Conservation (phyloP, 441 rosid genomes). For the Populus hybrid region DNA sequence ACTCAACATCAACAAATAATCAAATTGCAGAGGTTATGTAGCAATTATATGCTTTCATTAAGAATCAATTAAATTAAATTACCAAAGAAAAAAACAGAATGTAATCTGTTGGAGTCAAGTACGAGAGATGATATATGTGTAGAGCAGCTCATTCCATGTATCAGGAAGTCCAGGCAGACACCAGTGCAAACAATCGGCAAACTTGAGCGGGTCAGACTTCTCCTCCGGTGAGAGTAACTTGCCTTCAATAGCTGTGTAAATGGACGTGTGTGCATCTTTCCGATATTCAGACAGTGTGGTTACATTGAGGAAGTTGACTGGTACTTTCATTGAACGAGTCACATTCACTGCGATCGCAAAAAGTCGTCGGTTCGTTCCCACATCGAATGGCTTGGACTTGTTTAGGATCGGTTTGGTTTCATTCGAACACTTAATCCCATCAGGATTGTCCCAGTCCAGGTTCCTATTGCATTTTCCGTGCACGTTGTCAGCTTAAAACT, state of each 20-base stretch:
- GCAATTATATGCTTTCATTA: neutral
- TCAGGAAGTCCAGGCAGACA: constrained; percentile 83
- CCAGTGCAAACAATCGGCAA: constrained; percentile 82
- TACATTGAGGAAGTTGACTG: constrained; percentile 55
- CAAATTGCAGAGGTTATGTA: neutral
- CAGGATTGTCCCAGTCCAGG: constrained; percentile 17
- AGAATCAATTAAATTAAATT: neutral
- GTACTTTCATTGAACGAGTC: constrained; percentile 43
- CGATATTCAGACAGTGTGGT: constrained; percentile 64
- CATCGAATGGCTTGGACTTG: constrained; percentile 46
- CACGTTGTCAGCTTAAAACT: neutral
- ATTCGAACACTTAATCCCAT: constrained; percentile 73
- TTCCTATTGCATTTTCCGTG: constrained; percentile 44
- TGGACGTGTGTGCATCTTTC: constrained; percentile 88
- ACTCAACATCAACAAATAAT: neutral
- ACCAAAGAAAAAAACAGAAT: neutral
- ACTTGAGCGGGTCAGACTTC: constrained; percentile 56
- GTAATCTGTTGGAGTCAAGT: constrained; percentile 29
- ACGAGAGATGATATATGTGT: constrained; percentile 50
- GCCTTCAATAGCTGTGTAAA: constrained; percentile 64
- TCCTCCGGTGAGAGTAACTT: constrained; percentile 63
- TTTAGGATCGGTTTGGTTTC: constrained; percentile 63
- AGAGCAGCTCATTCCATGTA: constrained; percentile 74
- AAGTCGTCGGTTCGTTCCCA: constrained; percentile 72
- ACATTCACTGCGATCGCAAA: constrained; percentile 43